These are phyloP conservation scores for Vigna hirtella DNA, from an alignment of 306 rosid species.

Conservation along the genomic window DNA sequence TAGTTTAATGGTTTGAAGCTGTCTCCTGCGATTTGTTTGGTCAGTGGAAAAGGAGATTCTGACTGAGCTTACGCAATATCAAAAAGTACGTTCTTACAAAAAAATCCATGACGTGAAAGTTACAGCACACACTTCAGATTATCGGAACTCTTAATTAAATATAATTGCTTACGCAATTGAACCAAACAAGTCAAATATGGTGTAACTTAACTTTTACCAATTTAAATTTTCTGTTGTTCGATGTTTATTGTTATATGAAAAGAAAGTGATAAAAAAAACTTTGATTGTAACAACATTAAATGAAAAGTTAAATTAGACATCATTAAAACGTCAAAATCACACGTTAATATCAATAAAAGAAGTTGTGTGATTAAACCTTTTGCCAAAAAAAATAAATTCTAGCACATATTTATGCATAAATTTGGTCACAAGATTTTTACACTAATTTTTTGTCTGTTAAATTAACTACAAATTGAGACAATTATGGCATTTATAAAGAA, in stretches of 20 bases:
- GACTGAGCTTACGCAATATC: slow-evolving; percentile 18
- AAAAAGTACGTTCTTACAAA: slow-evolving; percentile 32
- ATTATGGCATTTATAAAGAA: background rate
- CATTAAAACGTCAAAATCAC: background rate
- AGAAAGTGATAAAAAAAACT: background rate
- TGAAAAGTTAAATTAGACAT: too few species aligned
- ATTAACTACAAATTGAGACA: background rate
- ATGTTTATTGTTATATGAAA: background rate
- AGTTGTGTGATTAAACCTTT: background rate
- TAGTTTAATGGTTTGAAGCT: slow-evolving; percentile 32
- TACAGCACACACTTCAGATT: background rate
- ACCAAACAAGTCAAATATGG: background rate
- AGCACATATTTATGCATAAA: background rate
- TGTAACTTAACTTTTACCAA: too few species aligned
- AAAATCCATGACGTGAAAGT: background rate
- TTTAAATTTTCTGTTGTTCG: too few species aligned
- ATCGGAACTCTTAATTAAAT: background rate
- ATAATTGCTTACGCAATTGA: background rate
- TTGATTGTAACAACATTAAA: background rate
- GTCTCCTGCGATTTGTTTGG: slow-evolving; percentile 41
- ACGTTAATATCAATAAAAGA: background rate
- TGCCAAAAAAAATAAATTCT: too few species aligned
- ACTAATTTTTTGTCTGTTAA: background rate
- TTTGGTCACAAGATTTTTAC: background rate
- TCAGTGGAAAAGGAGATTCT: slow-evolving; percentile 6